These are phyloP conservation scores for Lyophyllum shimeji DNA, from an alignment of 768 basidiomycete species.

Conservation along the genomic window DNA sequence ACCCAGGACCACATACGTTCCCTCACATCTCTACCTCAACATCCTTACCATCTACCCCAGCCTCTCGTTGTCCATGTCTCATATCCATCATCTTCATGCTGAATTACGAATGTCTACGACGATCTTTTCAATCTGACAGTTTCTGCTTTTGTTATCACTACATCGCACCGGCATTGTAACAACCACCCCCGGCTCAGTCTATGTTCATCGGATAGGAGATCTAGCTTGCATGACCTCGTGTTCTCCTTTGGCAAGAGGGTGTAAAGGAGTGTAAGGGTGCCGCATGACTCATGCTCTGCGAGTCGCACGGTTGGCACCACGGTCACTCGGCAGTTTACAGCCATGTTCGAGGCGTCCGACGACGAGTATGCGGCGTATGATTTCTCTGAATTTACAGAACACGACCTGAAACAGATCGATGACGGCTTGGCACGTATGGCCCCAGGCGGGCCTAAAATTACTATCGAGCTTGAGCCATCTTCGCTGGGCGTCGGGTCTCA, in stretches of 20 bases:
- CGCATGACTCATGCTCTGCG: neutral
- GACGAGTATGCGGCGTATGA: slow-evolving; percentile 49
- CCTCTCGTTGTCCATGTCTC: neutral
- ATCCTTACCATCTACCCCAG: neutral
- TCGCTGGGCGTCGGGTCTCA: slow-evolving; percentile 1
- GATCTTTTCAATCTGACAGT: neutral
- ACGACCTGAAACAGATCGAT: slow-evolving; percentile 55
- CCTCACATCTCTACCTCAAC: neutral
- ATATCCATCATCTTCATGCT: neutral
- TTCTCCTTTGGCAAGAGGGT: neutral
- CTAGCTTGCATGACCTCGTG: neutral
- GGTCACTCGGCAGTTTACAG: neutral
- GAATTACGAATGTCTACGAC: slow-evolving; percentile 4
- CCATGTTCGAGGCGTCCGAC: slow-evolving; percentile 19
- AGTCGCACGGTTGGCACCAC: neutral
- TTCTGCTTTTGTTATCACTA: neutral
- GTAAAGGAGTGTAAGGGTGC: no score
- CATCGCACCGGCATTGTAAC: slow-evolving; percentile 1
- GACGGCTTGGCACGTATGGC: slow-evolving; percentile 27
- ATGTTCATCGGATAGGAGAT: neutral
- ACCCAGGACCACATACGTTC: neutral
- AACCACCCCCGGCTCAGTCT: neutral
- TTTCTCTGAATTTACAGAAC: slow-evolving; percentile 55
- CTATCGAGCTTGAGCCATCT: slow-evolving; percentile 30
- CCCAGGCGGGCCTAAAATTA: slow-evolving; percentile 30